Percentiles rank a stretch among this genome's conserved stretches.
These are phyloP conservation scores for Phytophthora lateralis DNA, from an alignment of 352 stramenopile species.

Conservation along the genomic window DNA sequence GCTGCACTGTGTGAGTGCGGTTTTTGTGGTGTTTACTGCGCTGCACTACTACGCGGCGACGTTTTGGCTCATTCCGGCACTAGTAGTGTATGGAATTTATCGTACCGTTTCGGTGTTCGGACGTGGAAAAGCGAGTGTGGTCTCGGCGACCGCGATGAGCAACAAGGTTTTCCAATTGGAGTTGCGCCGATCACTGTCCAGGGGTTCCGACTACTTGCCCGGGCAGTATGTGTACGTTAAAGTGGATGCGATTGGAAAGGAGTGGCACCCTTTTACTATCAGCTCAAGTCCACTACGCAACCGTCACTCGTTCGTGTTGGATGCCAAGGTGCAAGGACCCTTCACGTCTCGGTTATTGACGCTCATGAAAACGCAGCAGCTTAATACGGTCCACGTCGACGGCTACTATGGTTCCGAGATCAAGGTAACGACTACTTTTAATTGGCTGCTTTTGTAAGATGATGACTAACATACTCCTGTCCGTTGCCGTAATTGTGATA, in stretches of 20 bases:
- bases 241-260: constrained; percentile 52
- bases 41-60: constrained; percentile 72
- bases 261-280: constrained; percentile 81
- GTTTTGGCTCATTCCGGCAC: constrained; percentile 60
- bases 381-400: constrained; percentile 60
- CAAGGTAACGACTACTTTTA: constrained; percentile 17
- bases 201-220: constrained; percentile 42
- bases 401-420: constrained; percentile 75
- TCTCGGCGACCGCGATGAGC: constrained; percentile 44
- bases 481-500: neutral
- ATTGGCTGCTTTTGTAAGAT: neutral
- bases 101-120: constrained; percentile 52
- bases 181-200: constrained; percentile 39
- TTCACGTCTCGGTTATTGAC: constrained; percentile 63
- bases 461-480: constrained; percentile 1
- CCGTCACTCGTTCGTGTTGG: constrained; percentile 49
- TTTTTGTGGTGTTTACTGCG: constrained; percentile 54
- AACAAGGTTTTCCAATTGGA: constrained; percentile 66
- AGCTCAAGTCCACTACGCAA: constrained; percentile 62
- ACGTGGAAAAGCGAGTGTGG: constrained; percentile 45
- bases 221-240: constrained; percentile 82
- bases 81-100: constrained; percentile 70
- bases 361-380: constrained; percentile 46
- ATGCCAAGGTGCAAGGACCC: constrained; percentile 63
- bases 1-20: constrained; percentile 55